These are phyloP conservation scores for Metschnikowia baotianmanensis DNA, from an alignment of 805 yeast genomes.

Conservation along the genomic window DNA sequence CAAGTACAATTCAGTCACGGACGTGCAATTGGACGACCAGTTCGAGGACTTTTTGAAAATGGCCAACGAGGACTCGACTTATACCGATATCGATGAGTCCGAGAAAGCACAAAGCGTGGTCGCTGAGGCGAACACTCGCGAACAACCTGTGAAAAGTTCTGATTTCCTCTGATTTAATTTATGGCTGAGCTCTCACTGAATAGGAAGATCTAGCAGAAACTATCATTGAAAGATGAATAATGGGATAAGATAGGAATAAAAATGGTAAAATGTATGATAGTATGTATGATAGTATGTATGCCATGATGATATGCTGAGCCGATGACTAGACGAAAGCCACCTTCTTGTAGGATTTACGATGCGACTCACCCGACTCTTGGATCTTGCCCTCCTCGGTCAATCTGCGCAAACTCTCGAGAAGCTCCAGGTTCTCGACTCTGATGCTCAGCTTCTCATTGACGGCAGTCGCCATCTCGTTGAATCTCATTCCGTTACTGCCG, in stretches of 20 bases:
- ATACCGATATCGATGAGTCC: neutral
- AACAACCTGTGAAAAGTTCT: slow-evolving; percentile 4
- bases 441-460: slow-evolving; percentile 65
- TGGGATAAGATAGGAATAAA: too few relatives aligned
- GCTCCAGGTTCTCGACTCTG: slow-evolving; percentile 67
- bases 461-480: slow-evolving; percentile 54
- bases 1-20: slow-evolving; percentile 31
- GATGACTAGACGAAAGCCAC: slow-evolving; percentile 18
- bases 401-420: slow-evolving; percentile 63
- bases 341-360: slow-evolving; percentile 54
- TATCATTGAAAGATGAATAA: too few relatives aligned
- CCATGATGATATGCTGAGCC: neutral
- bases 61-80: slow-evolving; percentile 25
- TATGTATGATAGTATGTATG: neutral
- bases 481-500: slow-evolving; percentile 49
- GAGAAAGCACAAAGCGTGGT: neutral
- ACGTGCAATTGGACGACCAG: slow-evolving; percentile 39
- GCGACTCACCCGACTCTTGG: slow-evolving; percentile 68
- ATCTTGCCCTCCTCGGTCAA: slow-evolving; percentile 71
- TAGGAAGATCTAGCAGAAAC: too few relatives aligned
- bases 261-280: too few relatives aligned
- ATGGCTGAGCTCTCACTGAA: neutral
- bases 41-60: slow-evolving; percentile 34
- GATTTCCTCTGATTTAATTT: slow-evolving; percentile 5
- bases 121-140: neutral